phyloP scores from a whole-genome alignment of 2,329 filamentous ascomycete species.

The Nectriaceae sp. region DNA sequence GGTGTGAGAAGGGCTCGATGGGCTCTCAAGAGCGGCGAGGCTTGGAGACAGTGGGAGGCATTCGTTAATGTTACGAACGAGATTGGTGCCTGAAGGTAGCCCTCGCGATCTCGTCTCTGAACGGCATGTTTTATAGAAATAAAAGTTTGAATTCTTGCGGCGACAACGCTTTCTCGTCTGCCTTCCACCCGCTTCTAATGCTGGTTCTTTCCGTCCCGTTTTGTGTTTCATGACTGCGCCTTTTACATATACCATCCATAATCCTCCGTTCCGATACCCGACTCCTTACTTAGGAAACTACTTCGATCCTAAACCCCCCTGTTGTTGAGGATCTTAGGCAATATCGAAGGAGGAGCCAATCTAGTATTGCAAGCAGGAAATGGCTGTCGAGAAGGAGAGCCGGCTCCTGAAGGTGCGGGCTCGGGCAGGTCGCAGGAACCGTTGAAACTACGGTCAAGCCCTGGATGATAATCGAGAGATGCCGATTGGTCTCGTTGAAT shows the following conservation, averaged over 20 bases:
- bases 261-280: no score
- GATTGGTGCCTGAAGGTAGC: slow-evolving; percentile 31
- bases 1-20: slow-evolving; percentile 84
- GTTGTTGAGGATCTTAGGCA: no score
- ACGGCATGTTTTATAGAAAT: no score
- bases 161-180: no score
- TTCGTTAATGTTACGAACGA: slow-evolving; percentile 84
- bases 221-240: no score
- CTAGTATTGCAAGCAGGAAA: background rate
- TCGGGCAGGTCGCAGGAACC: slow-evolving; percentile 8
- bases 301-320: no score
- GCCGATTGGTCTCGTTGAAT: slow-evolving; percentile 30
- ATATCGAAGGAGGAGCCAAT: background rate
- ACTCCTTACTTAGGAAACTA: no score
- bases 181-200: no score
- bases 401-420: slow-evolving; percentile 2
- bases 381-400: background rate
- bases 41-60: slow-evolving; percentile 77
- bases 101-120: no score
- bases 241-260: no score
- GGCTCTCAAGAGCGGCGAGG: slow-evolving; percentile 83
- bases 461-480: slow-evolving; percentile 32
- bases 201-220: no score
- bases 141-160: no score
- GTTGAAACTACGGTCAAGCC: slow-evolving; percentile 21